Percentiles rank a stretch among this genome's conserved stretches.
These are phyloP conservation scores for Postia placenta DNA, from an alignment of 768 basidiomycete genomes.

Conservation along the genomic window DNA sequence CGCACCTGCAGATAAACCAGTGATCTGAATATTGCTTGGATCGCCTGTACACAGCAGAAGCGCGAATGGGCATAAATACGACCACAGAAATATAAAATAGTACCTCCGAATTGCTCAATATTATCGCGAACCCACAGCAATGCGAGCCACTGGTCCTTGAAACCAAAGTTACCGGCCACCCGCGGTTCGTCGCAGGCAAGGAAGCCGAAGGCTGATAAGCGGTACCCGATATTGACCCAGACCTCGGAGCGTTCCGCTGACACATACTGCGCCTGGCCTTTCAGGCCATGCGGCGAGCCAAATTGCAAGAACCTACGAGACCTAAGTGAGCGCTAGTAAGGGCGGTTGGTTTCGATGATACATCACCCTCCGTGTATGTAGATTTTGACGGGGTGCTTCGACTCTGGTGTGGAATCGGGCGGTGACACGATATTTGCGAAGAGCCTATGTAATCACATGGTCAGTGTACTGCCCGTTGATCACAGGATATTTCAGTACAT, in stretches of 20 bases:
- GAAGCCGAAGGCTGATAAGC: constrained; percentile 73
- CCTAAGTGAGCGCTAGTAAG: not conserved
- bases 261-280: constrained; percentile 60
- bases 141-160: constrained; percentile 80
- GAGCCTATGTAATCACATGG: constrained; percentile 31
- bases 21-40: constrained; percentile 52
- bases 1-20: constrained; percentile 68
- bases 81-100: too few relatives aligned
- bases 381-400: constrained; percentile 55
- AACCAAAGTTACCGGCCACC: constrained; percentile 72
- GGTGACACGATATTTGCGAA: constrained; percentile 64
- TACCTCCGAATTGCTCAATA: constrained; percentile 65
- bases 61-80: too few relatives aligned
- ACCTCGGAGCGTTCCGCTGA: constrained; percentile 60
- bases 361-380: constrained; percentile 73
- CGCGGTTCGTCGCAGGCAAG: constrained; percentile 57
- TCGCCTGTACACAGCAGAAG: constrained; percentile 36
- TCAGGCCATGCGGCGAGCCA: constrained; percentile 62
- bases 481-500: constrained; percentile 2
- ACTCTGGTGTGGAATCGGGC: constrained; percentile 37
- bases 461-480: not conserved
- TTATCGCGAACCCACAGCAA: constrained; percentile 68
- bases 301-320: constrained; percentile 64
- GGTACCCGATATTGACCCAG: constrained; percentile 74
- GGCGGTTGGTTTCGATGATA: not conserved